Percentiles rank a stretch among this genome's conserved stretches.
Evolutionary conservation across 139 green algal genomes (phyloP).

Genomic region (Asterochloris erici): DNA sequence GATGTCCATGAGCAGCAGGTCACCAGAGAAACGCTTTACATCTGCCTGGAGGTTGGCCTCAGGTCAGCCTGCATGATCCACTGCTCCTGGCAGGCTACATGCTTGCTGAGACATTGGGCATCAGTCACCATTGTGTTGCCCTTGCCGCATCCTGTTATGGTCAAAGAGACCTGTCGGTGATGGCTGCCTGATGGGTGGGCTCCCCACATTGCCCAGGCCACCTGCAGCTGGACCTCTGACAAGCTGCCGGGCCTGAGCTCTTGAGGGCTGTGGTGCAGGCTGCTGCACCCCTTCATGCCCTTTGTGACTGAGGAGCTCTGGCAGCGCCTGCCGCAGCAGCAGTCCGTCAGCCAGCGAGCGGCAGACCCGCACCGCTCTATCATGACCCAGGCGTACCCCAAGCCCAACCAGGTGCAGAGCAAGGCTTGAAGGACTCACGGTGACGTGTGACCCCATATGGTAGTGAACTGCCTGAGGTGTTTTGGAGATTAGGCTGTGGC

Average conservation of each 20-base stretch:
- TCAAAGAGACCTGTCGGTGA: no score
- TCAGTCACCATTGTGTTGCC: background rate
- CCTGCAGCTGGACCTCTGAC: no score
- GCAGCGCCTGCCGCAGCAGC: constrained; percentile 70
- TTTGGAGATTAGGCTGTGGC: no score
- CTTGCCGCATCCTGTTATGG: no score
- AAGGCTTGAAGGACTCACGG: no score
- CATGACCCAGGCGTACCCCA: constrained; percentile 82
- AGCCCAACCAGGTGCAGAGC: background rate
- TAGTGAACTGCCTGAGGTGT: no score
- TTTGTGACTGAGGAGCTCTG: constrained; percentile 98
- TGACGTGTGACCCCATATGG: no score
- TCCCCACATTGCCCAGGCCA: no score
- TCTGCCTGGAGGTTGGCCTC: constrained; percentile 83
- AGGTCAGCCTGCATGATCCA: background rate
- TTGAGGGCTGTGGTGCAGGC: constrained; percentile 14
- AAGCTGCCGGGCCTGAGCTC: no score
- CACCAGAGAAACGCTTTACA: constrained; percentile 65
- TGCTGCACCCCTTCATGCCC: constrained; percentile 98
- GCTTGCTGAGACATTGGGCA: background rate
- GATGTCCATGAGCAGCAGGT: constrained; percentile 43
- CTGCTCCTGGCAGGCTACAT: no score
- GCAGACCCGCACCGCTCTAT: constrained; percentile 44
- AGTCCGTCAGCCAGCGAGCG: background rate
- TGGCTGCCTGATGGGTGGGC: no score